phyloP scores from a whole-genome alignment of 2,329 filamentous ascomycete genomes.

The Rhinocladiella mackenziei region DNA sequence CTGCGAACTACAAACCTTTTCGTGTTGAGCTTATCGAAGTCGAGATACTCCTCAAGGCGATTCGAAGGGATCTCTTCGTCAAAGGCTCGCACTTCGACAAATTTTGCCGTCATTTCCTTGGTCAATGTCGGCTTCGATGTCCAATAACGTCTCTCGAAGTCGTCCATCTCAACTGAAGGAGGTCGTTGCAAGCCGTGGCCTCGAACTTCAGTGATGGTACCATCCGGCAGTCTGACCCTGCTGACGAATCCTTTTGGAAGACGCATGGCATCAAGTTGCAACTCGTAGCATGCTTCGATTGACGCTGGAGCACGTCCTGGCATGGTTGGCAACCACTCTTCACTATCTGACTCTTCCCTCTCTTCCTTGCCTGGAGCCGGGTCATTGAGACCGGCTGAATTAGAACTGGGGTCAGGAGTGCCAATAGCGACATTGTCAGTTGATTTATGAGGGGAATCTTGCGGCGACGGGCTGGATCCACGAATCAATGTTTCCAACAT shows the following conservation, averaged over 20 bases:
- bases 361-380: not conserved
- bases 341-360: slow-evolving; percentile 5
- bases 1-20: slow-evolving; percentile 12
- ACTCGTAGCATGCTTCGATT: slow-evolving; percentile 23
- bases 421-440: not conserved
- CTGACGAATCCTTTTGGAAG: slow-evolving; percentile 22
- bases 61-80: not conserved
- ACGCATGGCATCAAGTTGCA: slow-evolving; percentile 26
- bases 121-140: slow-evolving; percentile 20
- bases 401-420: not conserved
- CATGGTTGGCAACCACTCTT: slow-evolving; percentile 18
- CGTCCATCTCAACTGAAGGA: slow-evolving; percentile 24
- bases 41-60: slow-evolving; percentile 2
- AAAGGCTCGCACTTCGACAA: slow-evolving; percentile 11
- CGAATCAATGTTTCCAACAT: slow-evolving; percentile 17
- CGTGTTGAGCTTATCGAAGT: slow-evolving; percentile 1
- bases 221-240: slow-evolving; percentile 22
- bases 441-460: slow-evolving; percentile 10
- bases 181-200: slow-evolving; percentile 23
- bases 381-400: not conserved
- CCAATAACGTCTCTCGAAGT: slow-evolving; percentile 26
- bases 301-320: slow-evolving; percentile 18
- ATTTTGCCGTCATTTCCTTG: slow-evolving; percentile 18
- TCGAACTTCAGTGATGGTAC: slow-evolving; percentile 20
- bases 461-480: slow-evolving; percentile 18